Evolutionary conservation across 2,329 filamentous ascomycete genomes (phyloP), one percentile per base, ranked within the genome.

Genomic region (Coniochaeta hoffmannii): DNA sequence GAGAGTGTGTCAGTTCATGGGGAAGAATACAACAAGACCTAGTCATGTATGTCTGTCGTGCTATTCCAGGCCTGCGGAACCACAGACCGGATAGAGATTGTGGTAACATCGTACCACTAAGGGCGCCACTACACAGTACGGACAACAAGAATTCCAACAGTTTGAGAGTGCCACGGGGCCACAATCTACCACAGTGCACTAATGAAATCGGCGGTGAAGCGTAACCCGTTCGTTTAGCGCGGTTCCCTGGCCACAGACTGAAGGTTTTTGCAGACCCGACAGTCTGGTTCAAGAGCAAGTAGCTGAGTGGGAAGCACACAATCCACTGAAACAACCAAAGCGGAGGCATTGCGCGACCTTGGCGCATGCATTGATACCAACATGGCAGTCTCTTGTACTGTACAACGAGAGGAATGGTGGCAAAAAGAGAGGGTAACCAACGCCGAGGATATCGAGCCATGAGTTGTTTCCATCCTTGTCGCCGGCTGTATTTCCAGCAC

Each of bases 361-460:
- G 30, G 30, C 30, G 30, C 30, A 7, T 32, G 30, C 30, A 32
- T 32, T 32, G 30, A 32, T 32, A 32, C 12, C n/a, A n/a, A n/a
- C n/a, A n/a, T n/a, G n/a, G n/a, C n/a, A n/a, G n/a, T n/a, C n/a
- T n/a, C n/a, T n/a, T n/a, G n/a, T n/a, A n/a, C n/a, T n/a, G n/a
- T n/a, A n/a, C n/a, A n/a, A n/a, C n/a, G n/a, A n/a, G n/a, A 46
- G 41, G 41, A 46, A 46, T n/a, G 41, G 41, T 46, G 41, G 41
- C 41, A 46, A 46, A 41, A n/a, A n/a, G n/a, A n/a, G n/a, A n/a
- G n/a, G n/a, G n/a, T n/a, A n/a, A n/a, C n/a, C n/a, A n/a, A n/a
- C n/a, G n/a, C n/a, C n/a, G n/a, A n/a, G n/a, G n/a, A n/a, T n/a
- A n/a, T n/a, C n/a, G n/a, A n/a, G n/a, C n/a, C n/a, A n/a, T n/a